Percentiles rank a stretch among this genome's conserved stretches.
phyloP scores from a whole-genome alignment of 495 filamentous ascomycete genomes.

The Thozetella sp. region DNA sequence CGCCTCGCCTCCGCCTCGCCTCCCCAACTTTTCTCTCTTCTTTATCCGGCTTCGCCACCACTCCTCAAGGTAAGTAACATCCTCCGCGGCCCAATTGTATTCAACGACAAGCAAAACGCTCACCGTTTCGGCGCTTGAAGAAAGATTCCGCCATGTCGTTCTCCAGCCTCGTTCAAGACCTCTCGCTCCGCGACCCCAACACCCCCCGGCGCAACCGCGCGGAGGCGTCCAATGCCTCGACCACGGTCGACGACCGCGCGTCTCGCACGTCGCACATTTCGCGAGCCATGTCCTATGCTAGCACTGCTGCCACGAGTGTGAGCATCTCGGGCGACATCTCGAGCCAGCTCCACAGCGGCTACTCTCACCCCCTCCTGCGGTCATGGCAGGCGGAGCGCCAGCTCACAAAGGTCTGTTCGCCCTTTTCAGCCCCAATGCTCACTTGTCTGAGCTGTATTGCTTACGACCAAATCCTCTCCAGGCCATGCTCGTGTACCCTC shows the following conservation, averaged over 20 bases:
- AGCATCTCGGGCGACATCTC: slow-evolving; percentile 92
- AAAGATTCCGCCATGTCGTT: slow-evolving; percentile 84
- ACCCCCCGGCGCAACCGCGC: slow-evolving; percentile 35
- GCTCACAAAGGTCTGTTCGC: slow-evolving; percentile 79
- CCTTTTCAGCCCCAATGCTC: not conserved
- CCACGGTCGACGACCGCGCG: slow-evolving; percentile 55
- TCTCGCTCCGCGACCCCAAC: slow-evolving; percentile 66
- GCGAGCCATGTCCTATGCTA: slow-evolving; percentile 75
- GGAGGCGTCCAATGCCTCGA: slow-evolving; percentile 47
- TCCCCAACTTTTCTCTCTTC: no score
- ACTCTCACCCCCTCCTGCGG: slow-evolving; percentile 86
- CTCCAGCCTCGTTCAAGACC: slow-evolving; percentile 84
- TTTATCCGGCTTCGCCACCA: no score
- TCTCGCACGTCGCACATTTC: slow-evolving; percentile 67
- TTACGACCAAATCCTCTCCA: slow-evolving; percentile 31
- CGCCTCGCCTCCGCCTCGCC: no score
- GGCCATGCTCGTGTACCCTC: slow-evolving; percentile 97
- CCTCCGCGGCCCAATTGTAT: not conserved
- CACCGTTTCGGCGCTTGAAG: no score
- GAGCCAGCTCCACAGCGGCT: slow-evolving; percentile 93
- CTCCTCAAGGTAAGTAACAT: no score
- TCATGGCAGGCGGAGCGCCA: slow-evolving; percentile 97
- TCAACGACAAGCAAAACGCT: not conserved
- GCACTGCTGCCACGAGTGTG: slow-evolving; percentile 90
- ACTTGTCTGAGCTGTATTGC: not conserved